Base-by-base conservation (phyloP, 257 asterid genomes). In the Solanum dulcamara region DNA sequence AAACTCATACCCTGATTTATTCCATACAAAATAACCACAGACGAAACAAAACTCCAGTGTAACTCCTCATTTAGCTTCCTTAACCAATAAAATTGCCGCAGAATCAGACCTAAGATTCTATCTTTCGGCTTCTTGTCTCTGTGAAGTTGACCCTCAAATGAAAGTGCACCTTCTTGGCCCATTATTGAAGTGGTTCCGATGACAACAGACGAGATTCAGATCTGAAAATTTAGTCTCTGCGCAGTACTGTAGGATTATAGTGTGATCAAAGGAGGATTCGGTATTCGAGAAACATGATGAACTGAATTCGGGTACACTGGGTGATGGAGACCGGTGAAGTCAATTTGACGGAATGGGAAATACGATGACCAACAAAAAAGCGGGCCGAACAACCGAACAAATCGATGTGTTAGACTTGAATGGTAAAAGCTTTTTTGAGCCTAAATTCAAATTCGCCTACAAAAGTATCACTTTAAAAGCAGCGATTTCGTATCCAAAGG, bases 1-100 rank as follows among this genome's bases (percentile, higher is more conserved):
- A 90, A 86, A 3, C 92, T 84, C 48, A 94, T 91, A 57, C 97
- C 98, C 66, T 91, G 96, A 89, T 88, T 91, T 33, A 93, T 87
- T 24, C 98, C 94, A 80, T 92, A 94, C 37, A 93, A 94, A 1
- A 94, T 80, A 10, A 92, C 87, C 4, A 90, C 91, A 1, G 96
- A 94, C 10, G 91, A 90, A 12, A 94, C 88, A 13, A 93, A 93
- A 28, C 92, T 93, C 64, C 92, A 92, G 83, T 89, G 90, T 33
- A 93, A 79, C 6, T 35, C 85, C 51, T 93, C 83, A 53, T 89
- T 92, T 5, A 94, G 89, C 93, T 91, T 92, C 30, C 83, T 92
- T 30, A 94, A 83, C 97, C 97, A 94, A 91, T 88, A 90, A 24
- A 91, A 74, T 70, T 94, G 97, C 83, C 86, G 87, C 8, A 83